A percentile compares a stretch with the other conserved stretches of the same genome.
phyloP scores from a whole-genome alignment of 345 rosid species.

The Balakata baccata region DNA sequence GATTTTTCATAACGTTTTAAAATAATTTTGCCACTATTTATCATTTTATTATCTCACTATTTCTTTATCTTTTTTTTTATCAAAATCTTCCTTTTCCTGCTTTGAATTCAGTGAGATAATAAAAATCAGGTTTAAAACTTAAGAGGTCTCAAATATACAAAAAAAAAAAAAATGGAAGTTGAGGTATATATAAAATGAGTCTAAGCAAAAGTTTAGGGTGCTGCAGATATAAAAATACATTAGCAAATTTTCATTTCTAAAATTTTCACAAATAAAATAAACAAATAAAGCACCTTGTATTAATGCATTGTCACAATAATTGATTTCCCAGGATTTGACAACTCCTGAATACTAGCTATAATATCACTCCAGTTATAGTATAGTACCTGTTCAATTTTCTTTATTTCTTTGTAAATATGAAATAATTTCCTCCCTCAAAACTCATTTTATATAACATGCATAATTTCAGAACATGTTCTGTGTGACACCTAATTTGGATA shows the following conservation, averaged over 20 bases:
- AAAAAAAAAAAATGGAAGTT: not conserved
- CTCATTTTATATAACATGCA: not conserved
- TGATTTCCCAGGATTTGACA: constrained; percentile 2
- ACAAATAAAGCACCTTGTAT: no score
- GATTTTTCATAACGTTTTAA: not conserved
- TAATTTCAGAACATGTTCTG: not conserved
- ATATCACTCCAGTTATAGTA: not conserved
- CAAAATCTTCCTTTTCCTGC: no score
- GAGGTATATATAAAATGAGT: not conserved
- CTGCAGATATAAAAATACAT: no score
- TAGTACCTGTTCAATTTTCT: not conserved
- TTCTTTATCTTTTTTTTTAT: not conserved
- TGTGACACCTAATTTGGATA: not conserved
- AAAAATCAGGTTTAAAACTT: no score
- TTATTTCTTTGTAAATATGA: not conserved
- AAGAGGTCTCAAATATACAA: no score
- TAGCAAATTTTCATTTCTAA: not conserved
- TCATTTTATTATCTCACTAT: not conserved
- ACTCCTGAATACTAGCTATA: not conserved
- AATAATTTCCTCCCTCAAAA: not conserved
- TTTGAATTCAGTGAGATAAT: not conserved
- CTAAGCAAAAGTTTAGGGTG: not conserved
- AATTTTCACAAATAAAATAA: not conserved
- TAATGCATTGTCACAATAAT: not conserved
- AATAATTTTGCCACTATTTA: not conserved